phyloP scores from a whole-genome alignment of 768 basidiomycete genomes.

The Pisolithus tinctorius region DNA sequence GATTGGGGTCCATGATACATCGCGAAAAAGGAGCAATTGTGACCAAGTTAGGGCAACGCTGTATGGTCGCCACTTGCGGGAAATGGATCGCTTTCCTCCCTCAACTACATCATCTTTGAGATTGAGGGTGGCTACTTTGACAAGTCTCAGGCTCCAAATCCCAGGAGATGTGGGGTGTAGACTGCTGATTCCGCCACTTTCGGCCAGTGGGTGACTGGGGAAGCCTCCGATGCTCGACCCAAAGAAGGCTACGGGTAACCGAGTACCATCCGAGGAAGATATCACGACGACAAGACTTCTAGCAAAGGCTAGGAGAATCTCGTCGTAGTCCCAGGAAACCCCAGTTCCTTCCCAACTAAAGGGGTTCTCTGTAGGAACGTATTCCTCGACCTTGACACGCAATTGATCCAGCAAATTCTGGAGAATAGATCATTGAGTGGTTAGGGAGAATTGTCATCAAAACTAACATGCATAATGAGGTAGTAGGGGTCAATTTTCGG shows the following conservation, averaged over 20 bases:
- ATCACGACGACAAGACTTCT: slow-evolving; percentile 55
- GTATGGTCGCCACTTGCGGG: slow-evolving; percentile 85
- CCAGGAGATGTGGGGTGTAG: slow-evolving; percentile 23
- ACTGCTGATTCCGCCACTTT: slow-evolving; percentile 22
- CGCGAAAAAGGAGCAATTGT: slow-evolving; percentile 87
- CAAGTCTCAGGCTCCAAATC: slow-evolving; percentile 53
- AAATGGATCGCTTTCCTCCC: slow-evolving; percentile 67
- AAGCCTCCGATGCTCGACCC: slow-evolving; percentile 33
- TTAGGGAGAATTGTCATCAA: neutral
- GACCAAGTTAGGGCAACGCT: slow-evolving; percentile 83
- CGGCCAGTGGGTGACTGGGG: slow-evolving; percentile 22
- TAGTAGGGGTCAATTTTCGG: slow-evolving; percentile 87
- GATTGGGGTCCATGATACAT: slow-evolving; percentile 47
- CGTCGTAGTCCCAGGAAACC: slow-evolving; percentile 61
- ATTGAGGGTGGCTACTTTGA: slow-evolving; percentile 73
- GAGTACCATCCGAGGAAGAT: slow-evolving; percentile 32
- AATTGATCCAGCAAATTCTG: slow-evolving; percentile 65
- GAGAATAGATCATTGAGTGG: slow-evolving; percentile 6
- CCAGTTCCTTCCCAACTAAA: slow-evolving; percentile 61
- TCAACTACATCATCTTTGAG: slow-evolving; percentile 77
- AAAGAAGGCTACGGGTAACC: slow-evolving; percentile 36
- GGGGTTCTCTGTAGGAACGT: slow-evolving; percentile 56
- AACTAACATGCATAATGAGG: slow-evolving; percentile 71
- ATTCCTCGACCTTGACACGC: slow-evolving; percentile 55
- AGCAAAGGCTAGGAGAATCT: slow-evolving; percentile 59